Conservation (phyloP, 2,329 filamentous ascomycete genomes). For the Lasiodiplodia sp. region DNA sequence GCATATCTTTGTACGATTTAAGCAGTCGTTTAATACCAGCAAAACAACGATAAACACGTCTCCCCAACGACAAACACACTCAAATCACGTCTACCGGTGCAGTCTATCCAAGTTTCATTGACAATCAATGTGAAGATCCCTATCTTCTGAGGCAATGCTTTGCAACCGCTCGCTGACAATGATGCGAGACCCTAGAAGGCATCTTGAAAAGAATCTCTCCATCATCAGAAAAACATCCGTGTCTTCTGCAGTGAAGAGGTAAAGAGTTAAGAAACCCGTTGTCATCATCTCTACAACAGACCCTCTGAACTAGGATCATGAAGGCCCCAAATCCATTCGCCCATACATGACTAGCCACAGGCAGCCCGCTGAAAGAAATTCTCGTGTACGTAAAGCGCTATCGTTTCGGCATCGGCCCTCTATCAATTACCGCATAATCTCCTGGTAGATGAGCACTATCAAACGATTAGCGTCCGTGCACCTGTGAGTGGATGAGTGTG, state of each 20-base stretch:
- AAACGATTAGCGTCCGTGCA: constrained; percentile 34
- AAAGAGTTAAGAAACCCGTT: constrained; percentile 17
- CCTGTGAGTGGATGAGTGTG: constrained; percentile 3
- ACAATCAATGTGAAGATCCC: constrained; percentile 20
- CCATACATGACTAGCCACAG: constrained; percentile 12
- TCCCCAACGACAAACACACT: neutral
- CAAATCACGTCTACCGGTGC: neutral
- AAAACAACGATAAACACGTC: neutral
- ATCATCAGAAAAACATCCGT: constrained; percentile 3
- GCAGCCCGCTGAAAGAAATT: constrained; percentile 13
- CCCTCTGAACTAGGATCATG: constrained; percentile 20
- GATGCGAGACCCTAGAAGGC: constrained; percentile 21
- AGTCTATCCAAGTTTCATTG: constrained; percentile 26
- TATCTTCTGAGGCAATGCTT: constrained; percentile 18
- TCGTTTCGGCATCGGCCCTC: neutral
- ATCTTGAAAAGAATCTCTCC: constrained; percentile 18
- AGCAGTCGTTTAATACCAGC: neutral
- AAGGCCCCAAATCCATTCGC: constrained; percentile 13
- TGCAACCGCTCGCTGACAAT: constrained; percentile 19
- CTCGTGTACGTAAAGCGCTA: constrained; percentile 25
- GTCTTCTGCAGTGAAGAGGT: constrained; percentile 2
- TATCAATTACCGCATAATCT: constrained; percentile 77
- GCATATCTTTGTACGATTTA: too few species aligned
- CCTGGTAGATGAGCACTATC: constrained; percentile 86
- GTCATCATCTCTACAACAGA: constrained; percentile 1